Conservation (phyloP, 2,329 filamentous ascomycete species). For the Nakataea oryzae region DNA sequence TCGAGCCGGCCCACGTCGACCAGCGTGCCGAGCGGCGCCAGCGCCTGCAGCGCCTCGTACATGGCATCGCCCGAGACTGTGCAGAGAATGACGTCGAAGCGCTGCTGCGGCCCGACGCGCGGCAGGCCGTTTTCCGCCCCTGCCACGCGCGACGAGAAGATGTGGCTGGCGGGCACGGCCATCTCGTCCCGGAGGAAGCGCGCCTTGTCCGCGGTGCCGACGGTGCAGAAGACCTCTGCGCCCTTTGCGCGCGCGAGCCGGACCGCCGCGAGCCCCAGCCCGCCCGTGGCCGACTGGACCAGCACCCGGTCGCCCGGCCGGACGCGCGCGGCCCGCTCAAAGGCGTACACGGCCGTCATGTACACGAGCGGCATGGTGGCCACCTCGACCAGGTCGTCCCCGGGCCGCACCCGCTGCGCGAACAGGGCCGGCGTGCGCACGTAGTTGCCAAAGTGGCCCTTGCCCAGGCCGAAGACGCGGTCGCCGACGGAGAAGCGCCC, state of each 20-base stretch:
- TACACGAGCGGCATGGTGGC: conserved; percentile 21
- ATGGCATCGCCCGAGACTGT: not conserved
- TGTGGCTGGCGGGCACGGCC: conserved; percentile 1
- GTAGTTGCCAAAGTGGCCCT: not conserved
- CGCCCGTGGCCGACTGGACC: conserved; percentile 30
- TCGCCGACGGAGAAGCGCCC: conserved; percentile 11
- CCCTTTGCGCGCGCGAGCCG: conserved; percentile 23
- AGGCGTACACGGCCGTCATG: conserved; percentile 28
- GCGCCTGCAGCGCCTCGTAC: not conserved
- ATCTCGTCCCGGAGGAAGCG: conserved; percentile 1
- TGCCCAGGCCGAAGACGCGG: conserved; percentile 9
- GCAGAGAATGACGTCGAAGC: not conserved
- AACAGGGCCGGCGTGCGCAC: not conserved
- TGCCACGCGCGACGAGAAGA: conserved; percentile 6
- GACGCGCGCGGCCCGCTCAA: conserved; percentile 20
- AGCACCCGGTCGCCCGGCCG: conserved; percentile 21
- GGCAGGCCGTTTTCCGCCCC: not conserved
- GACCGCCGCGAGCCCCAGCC: conserved; percentile 30
- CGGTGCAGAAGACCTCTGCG: conserved; percentile 15
- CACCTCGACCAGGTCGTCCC: conserved; percentile 13
- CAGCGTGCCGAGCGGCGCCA: conserved; percentile 1
- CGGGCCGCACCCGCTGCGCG: conserved; percentile 18
- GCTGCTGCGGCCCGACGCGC: not conserved
- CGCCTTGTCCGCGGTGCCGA: conserved; percentile 1
- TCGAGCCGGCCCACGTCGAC: conserved; percentile 8